These are phyloP conservation scores for Chaetothyriales sp. DNA, from an alignment of 2,329 filamentous ascomycete genomes.

Conservation along the genomic window DNA sequence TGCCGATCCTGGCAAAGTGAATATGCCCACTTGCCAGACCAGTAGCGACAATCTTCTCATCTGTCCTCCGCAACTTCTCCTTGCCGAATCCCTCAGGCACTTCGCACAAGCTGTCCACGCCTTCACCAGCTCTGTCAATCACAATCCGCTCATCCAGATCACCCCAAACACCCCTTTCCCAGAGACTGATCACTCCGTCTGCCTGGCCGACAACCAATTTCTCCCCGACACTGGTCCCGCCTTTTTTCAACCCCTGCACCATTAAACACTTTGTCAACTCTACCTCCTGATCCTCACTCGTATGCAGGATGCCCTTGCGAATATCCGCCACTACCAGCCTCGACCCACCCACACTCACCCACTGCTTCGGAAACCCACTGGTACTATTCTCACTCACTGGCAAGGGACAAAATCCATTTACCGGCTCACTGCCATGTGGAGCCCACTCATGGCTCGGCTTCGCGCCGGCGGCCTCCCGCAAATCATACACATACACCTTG, in stretches of 20 bases:
- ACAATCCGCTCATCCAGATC: slow-evolving; percentile 84
- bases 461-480: slow-evolving; percentile 36
- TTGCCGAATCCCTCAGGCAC: slow-evolving; percentile 57
- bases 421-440: slow-evolving; percentile 74
- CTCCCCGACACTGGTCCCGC: slow-evolving; percentile 53
- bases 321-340: slow-evolving; percentile 85
- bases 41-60: slow-evolving; percentile 44
- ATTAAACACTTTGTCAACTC: slow-evolving; percentile 73
- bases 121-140: slow-evolving; percentile 61
- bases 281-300: slow-evolving; percentile 89
- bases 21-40: slow-evolving; percentile 71
- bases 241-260: slow-evolving; percentile 59
- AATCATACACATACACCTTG: slow-evolving; percentile 74
- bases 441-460: slow-evolving; percentile 58
- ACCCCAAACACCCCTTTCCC: slow-evolving; percentile 91
- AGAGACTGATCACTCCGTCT: slow-evolving; percentile 73
- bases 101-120: slow-evolving; percentile 62
- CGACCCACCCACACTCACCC: slow-evolving; percentile 82
- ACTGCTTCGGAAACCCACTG: slow-evolving; percentile 84
- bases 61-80: slow-evolving; percentile 47
- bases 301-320: slow-evolving; percentile 69
- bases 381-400: slow-evolving; percentile 69
- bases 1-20: slow-evolving; percentile 60
- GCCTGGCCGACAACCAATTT: slow-evolving; percentile 66
- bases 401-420: slow-evolving; percentile 74